phyloP scores from a whole-genome alignment of 805 yeast species.

The Metschnikowia santaceciliae region DNA sequence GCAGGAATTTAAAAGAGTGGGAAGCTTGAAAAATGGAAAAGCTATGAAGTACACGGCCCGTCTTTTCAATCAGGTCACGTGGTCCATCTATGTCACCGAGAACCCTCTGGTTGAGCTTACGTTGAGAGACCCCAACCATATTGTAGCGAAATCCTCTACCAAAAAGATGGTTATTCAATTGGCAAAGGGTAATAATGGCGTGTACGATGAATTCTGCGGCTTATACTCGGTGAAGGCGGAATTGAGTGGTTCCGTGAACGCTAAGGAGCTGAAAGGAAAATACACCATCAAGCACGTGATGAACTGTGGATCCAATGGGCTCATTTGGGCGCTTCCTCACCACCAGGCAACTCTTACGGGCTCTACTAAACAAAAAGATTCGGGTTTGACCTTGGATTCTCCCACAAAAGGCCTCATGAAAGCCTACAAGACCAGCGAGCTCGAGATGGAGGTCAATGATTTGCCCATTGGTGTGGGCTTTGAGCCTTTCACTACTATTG shows the following conservation, averaged over 20 bases:
- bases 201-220: slow-evolving; percentile 63
- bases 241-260: slow-evolving; percentile 35
- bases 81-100: slow-evolving; percentile 64
- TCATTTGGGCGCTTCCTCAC: slow-evolving; percentile 53
- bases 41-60: slow-evolving; percentile 52
- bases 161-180: slow-evolving; percentile 50
- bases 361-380: slow-evolving; percentile 21
- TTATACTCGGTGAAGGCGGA: slow-evolving; percentile 49
- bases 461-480: slow-evolving; percentile 40
- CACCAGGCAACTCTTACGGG: slow-evolving; percentile 39
- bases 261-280: slow-evolving; percentile 18
- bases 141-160: slow-evolving; percentile 21
- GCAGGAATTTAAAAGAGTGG: slow-evolving; percentile 40
- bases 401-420: slow-evolving; percentile 48
- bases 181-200: slow-evolving; percentile 42
- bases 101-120: slow-evolving; percentile 29
- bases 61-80: slow-evolving; percentile 52
- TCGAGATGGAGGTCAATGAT: slow-evolving; percentile 38
- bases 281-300: slow-evolving; percentile 29
- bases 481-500: slow-evolving; percentile 54
- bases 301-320: slow-evolving; percentile 25
- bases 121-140: slow-evolving; percentile 31
- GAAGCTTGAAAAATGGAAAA: slow-evolving; percentile 23
- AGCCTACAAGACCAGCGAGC: slow-evolving; percentile 38
- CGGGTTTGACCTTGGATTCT: slow-evolving; percentile 41